Percentiles rank a stretch among this genome's conserved stretches.
Conservation (phyloP, 805 yeast species). For the Spathaspora arborariae region DNA sequence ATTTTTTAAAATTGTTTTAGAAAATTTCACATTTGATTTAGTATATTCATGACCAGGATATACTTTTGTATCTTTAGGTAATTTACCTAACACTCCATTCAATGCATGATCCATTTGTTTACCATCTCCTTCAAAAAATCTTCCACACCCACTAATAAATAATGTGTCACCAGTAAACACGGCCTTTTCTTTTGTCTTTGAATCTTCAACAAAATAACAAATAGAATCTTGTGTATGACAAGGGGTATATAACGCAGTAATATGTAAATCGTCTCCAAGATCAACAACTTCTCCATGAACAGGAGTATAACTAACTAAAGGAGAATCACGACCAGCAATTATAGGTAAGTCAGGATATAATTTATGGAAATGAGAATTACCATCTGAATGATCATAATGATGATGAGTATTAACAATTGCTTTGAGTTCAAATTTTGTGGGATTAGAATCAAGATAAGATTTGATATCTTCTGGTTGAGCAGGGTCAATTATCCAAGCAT, state of each 20-base stretch:
- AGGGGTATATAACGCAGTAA: constrained; percentile 89
- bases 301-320: constrained; percentile 69
- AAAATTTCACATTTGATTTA: constrained; percentile 71
- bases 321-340: constrained; percentile 82
- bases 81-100: constrained; percentile 49
- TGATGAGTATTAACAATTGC: constrained; percentile 95
- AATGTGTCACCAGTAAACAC: constrained; percentile 96
- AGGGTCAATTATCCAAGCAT: constrained; percentile 87
- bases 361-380: constrained; percentile 52
- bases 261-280: constrained; percentile 60
- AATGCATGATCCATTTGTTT: constrained; percentile 74
- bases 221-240: constrained; percentile 97
- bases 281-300: constrained; percentile 55
- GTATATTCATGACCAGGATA: constrained; percentile 98
- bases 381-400: constrained; percentile 93
- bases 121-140: constrained; percentile 91
- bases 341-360: constrained; percentile 51
- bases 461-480: constrained; percentile 72
- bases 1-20: constrained; percentile 55
- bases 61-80: constrained; percentile 70
- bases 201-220: constrained; percentile 75
- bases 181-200: constrained; percentile 57
- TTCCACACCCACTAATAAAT: constrained; percentile 92
- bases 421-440: constrained; percentile 46
- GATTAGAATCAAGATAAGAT: constrained; percentile 43